Conservation (phyloP, 1,284 basidiomycete genomes). For the Volvariella surrecta region DNA sequence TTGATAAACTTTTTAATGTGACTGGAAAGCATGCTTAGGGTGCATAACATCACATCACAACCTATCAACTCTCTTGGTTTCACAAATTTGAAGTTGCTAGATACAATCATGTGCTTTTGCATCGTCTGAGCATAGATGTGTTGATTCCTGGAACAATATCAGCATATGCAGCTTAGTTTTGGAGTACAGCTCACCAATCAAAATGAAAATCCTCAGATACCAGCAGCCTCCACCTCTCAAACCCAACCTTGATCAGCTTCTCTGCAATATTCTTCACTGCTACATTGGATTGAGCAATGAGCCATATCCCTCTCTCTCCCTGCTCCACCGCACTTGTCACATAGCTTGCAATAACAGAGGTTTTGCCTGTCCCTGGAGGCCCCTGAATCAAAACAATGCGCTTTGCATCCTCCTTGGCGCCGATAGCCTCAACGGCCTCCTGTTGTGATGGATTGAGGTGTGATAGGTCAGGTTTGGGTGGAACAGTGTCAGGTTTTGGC, state of each 20-base stretch:
- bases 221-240: slow-evolving; percentile 42
- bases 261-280: slow-evolving; percentile 67
- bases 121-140: slow-evolving; percentile 43
- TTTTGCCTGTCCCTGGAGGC: slow-evolving; percentile 52
- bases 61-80: slow-evolving; percentile 22
- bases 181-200: slow-evolving; percentile 42
- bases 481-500: slow-evolving; percentile 9
- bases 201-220: slow-evolving; percentile 50
- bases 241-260: slow-evolving; percentile 37
- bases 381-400: slow-evolving; percentile 51
- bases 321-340: slow-evolving; percentile 32
- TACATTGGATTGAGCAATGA: slow-evolving; percentile 58
- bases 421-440: slow-evolving; percentile 43
- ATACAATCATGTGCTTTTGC: slow-evolving; percentile 36
- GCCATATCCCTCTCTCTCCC: slow-evolving; percentile 45
- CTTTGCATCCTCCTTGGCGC: slow-evolving; percentile 29
- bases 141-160: slow-evolving; percentile 51
- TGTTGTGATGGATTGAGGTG: slow-evolving; percentile 48
- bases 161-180: slow-evolving; percentile 7
- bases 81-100: slow-evolving; percentile 30
- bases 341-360: slow-evolving; percentile 55
- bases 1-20: slow-evolving; percentile 27
- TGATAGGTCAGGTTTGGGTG: slow-evolving; percentile 11
- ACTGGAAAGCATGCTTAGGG: slow-evolving; percentile 62
- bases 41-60: slow-evolving; percentile 57